Conservation (phyloP, 805 yeast species). For the Saccharomycopsis capsularis region DNA sequence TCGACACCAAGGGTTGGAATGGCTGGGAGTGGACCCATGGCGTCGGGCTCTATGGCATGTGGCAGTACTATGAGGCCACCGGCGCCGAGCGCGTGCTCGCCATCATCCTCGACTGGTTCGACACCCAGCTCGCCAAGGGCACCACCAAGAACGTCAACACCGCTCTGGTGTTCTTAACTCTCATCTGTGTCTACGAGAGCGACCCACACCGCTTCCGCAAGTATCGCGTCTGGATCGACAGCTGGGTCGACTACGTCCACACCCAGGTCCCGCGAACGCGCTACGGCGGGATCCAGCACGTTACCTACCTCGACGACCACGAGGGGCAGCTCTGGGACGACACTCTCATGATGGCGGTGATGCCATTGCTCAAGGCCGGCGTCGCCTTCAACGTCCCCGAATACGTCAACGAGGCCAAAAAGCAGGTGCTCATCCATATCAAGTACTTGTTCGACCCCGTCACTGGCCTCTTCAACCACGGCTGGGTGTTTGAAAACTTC, state of each 20-base stretch:
- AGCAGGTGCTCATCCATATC: constrained; percentile 30
- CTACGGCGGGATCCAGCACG: constrained; percentile 33
- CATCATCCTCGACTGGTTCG: constrained; percentile 29
- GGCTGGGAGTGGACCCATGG: constrained; percentile 38
- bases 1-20: constrained; percentile 36
- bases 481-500: constrained; percentile 26
- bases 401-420: constrained; percentile 31
- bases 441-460: constrained; percentile 29
- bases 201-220: constrained; percentile 15
- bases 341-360: constrained; percentile 34
- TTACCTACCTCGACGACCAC: constrained; percentile 29
- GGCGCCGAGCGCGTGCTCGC: constrained; percentile 25
- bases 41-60: constrained; percentile 33
- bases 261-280: constrained; percentile 28
- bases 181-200: constrained; percentile 29
- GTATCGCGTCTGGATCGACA: constrained; percentile 28
- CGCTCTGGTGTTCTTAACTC: constrained; percentile 31
- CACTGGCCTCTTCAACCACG: constrained; percentile 32
- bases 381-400: constrained; percentile 26
- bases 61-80: constrained; percentile 31
- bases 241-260: constrained; percentile 34
- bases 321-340: constrained; percentile 26
- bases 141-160: constrained; percentile 33
- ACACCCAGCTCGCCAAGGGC: constrained; percentile 29
- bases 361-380: constrained; percentile 33